Evolutionary conservation across 495 filamentous ascomycete genomes (phyloP).

Genomic region (Rhypophila decipiens): DNA sequence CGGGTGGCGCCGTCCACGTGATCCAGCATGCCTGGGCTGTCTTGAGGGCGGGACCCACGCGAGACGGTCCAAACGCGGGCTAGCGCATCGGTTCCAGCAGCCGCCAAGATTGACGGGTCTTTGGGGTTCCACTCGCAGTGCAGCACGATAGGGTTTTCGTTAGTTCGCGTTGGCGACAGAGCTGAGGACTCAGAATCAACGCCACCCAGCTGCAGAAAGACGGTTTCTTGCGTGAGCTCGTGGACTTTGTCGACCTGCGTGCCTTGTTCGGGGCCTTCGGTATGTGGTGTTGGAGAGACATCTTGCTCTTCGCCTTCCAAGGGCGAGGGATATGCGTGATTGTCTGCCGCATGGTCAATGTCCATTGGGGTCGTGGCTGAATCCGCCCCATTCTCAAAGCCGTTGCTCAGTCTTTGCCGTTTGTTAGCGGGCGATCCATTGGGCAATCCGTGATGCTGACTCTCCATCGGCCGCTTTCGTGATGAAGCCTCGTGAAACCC

Average conservation of each 20-base stretch:
- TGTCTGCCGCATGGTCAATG: slow-evolving; percentile 45
- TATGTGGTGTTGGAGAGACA: slow-evolving; percentile 49
- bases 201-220: slow-evolving; percentile 53
- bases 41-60: slow-evolving; percentile 37
- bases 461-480: slow-evolving; percentile 45
- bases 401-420: slow-evolving; percentile 51
- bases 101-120: slow-evolving; percentile 67
- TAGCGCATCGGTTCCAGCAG: slow-evolving; percentile 68
- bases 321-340: slow-evolving; percentile 52
- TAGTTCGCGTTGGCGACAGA: slow-evolving; percentile 24
- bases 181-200: slow-evolving; percentile 51
- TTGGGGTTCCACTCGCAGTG: slow-evolving; percentile 70
- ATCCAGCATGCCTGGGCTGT: slow-evolving; percentile 24
- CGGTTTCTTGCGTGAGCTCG: slow-evolving; percentile 59
- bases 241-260: slow-evolving; percentile 64
- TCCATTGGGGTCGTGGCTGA: slow-evolving; percentile 55
- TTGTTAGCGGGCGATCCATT: slow-evolving; percentile 48
- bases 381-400: slow-evolving; percentile 57
- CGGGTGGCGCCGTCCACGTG: slow-evolving; percentile 37
- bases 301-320: slow-evolving; percentile 49
- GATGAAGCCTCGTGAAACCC: slow-evolving; percentile 42
- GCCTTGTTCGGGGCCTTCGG: slow-evolving; percentile 61
- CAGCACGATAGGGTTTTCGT: slow-evolving; percentile 53
- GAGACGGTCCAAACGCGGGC: slow-evolving; percentile 73
- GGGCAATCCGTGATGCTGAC: slow-evolving; percentile 35